Evolutionary conservation across 2,329 filamentous ascomycete genomes (phyloP).

Genomic region (Trichoderma sp.): DNA sequence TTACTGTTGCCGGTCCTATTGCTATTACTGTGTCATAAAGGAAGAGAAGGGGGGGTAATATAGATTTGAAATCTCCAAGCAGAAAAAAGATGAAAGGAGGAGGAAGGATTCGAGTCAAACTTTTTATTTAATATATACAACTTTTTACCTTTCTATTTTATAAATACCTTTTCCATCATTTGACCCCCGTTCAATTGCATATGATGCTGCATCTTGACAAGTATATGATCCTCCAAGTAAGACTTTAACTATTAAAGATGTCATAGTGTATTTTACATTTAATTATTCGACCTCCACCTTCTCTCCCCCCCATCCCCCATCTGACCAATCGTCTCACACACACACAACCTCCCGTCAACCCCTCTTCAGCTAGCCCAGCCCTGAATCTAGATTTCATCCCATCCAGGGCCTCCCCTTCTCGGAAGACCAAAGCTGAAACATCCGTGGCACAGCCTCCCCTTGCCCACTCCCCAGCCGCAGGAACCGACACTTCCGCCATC

Average conservation of each 20-base stretch:
- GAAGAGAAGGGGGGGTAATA: neutral
- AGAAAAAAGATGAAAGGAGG: neutral
- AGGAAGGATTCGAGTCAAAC: slow-evolving; percentile 5
- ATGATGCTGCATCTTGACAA: neutral
- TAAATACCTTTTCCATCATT: neutral
- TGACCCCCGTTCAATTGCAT: neutral
- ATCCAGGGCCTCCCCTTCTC: neutral
- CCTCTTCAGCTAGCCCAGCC: neutral
- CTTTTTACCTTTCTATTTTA: neutral
- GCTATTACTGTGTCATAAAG: slow-evolving; percentile 44
- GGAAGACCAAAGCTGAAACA: slow-evolving; percentile 13
- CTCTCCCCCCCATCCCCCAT: neutral
- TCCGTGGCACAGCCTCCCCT: neutral
- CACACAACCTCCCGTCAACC: neutral
- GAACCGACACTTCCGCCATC: neutral
- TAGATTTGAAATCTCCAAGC: neutral
- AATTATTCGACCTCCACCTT: neutral
- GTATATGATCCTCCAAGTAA: no score
- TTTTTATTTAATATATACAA: slow-evolving; percentile 10
- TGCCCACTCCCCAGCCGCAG: neutral
- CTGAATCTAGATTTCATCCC: neutral
- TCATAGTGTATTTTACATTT: neutral
- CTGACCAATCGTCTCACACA: no score
- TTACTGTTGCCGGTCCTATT: slow-evolving; percentile 64
- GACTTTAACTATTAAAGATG: neutral